phyloP scores from a whole-genome alignment of 1,284 basidiomycete genomes.

The Ganoderma sinense region DNA sequence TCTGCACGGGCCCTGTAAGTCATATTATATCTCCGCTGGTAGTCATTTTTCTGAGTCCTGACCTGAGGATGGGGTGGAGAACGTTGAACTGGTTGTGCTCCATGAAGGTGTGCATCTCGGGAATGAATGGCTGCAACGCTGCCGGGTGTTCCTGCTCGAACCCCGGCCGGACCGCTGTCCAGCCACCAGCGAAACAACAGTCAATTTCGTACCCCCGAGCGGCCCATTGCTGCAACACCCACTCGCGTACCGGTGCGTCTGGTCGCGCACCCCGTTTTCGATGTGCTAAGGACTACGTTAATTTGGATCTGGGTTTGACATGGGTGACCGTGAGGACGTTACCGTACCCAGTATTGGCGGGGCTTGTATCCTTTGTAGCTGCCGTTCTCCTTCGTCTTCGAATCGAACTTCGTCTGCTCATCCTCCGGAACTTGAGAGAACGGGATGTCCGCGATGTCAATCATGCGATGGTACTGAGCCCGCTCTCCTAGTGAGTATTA shows the following conservation, averaged over 20 bases:
- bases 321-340: too few relatives aligned
- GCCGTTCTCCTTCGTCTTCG: constrained; percentile 55
- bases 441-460: constrained; percentile 30
- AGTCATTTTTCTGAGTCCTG: too few relatives aligned
- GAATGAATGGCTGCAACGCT: constrained; percentile 46
- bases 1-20: too few relatives aligned
- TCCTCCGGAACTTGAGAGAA: constrained; percentile 59
- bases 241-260: constrained; percentile 68
- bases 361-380: constrained; percentile 69
- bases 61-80: constrained; percentile 26
- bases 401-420: constrained; percentile 63
- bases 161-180: constrained; percentile 9
- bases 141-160: constrained; percentile 39
- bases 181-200: not conserved
- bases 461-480: constrained; percentile 32
- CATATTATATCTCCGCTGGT: too few relatives aligned
- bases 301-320: too few relatives aligned
- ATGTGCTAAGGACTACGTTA: constrained; percentile 49
- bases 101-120: constrained; percentile 48
- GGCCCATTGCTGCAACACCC: constrained; percentile 21
- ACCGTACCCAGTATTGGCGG: constrained; percentile 59
- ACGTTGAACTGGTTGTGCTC: constrained; percentile 42
- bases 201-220: not conserved
- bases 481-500: not conserved
- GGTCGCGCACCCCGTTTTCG: constrained; percentile 63